These are phyloP conservation scores for Tinospora cordifolia DNA, from an alignment of 164 flowering plant species.

Conservation along the genomic window DNA sequence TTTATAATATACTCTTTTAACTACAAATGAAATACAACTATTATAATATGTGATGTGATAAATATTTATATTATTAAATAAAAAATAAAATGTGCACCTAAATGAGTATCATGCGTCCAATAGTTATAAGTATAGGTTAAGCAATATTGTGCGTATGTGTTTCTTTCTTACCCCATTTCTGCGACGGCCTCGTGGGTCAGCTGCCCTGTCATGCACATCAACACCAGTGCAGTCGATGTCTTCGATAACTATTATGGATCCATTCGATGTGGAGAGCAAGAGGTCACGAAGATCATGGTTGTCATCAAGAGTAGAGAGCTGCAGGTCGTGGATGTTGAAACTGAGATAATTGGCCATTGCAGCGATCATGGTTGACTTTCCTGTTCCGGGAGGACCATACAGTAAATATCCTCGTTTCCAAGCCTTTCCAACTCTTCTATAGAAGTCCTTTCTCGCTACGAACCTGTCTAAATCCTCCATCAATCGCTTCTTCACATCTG, in stretches of 20 bases:
- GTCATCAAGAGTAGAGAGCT: slow-evolving; percentile 35
- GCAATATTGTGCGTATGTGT: no score
- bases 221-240: slow-evolving; percentile 46
- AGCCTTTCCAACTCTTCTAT: slow-evolving; percentile 51
- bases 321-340: slow-evolving; percentile 55
- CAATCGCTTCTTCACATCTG: slow-evolving; percentile 27
- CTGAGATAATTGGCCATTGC: slow-evolving; percentile 63
- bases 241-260: slow-evolving; percentile 54
- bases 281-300: slow-evolving; percentile 46
- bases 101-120: no score
- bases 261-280: slow-evolving; percentile 32
- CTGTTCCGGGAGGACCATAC: slow-evolving; percentile 62
- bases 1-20: not conserved
- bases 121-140: no score
- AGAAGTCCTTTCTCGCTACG: slow-evolving; percentile 36
- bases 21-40: not conserved
- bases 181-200: not conserved
- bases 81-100: no score
- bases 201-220: slow-evolving; percentile 17
- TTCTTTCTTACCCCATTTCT: not conserved
- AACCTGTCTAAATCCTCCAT: slow-evolving; percentile 52
- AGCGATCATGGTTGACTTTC: slow-evolving; percentile 74
- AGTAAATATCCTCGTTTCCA: slow-evolving; percentile 17
- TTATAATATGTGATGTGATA: no score
- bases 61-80: no score